Evolutionary conservation across 2,329 filamentous ascomycete species (phyloP), one percentile per base, ranked within the genome.

Genomic region (Cryphonectria radicalis): DNA sequence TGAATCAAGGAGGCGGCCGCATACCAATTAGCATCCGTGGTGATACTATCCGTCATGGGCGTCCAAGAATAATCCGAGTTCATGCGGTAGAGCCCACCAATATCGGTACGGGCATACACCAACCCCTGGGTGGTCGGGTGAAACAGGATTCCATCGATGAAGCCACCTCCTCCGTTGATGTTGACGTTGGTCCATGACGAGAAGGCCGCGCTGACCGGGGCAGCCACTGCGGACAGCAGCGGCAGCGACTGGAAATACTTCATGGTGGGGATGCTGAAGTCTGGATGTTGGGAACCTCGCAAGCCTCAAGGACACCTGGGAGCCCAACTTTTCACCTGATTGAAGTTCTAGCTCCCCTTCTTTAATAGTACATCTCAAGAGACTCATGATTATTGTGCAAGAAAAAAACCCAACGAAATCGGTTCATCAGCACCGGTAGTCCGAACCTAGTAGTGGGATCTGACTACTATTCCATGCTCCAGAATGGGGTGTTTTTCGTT

Each of bases 121-220:
- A 89, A 77, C 6, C 86, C 86, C 73, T 84, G 80, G 7, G 78
- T 78, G 50, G 79, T 83, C 5, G 85, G 85, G 74, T 89, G 87
- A 79, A 89, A 89, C n/a, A 87, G 81, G 67, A 89, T 86, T 32
- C 87, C 83, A 5, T 86, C 83, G 4, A 87, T 82, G 74, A 89
- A 89, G 43, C 87, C 87, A 67, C 87, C 87, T 19, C 87, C 87
- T 22, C 86, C 87, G 70, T 87, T 87, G 62, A 88, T 85, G 62
- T 76, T 75, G 63, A 79, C 78, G 67, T 76, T 78, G 71, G 76
- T 75, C 78, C 78, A 79, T 53, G 67, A 68, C 17, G 77, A 75
- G 70, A 76, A 75, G 37, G 76, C 77, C 35, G 77, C 77, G 67
- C 70, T 68, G 42, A 71, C 75, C 66, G 76, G 75, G 32, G 72